Conservation (phyloP, 2,329 filamentous ascomycete genomes). For the Aspergillus transmontanensis region DNA sequence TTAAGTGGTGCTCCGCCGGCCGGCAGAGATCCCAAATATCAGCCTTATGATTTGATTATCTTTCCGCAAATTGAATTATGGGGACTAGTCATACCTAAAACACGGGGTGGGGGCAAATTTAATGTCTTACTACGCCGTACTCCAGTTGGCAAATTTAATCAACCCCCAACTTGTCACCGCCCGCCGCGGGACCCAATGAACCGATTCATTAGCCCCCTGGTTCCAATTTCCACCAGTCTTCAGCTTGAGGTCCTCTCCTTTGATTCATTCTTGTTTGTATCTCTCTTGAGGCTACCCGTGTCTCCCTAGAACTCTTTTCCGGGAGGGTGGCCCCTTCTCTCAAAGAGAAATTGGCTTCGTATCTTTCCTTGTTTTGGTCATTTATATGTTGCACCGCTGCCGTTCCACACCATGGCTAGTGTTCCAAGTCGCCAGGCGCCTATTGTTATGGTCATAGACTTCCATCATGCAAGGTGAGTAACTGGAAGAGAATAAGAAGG, state of each 20-base stretch:
- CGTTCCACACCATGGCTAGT: slow-evolving; percentile 30
- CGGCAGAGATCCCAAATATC: neutral
- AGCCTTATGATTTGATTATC: neutral
- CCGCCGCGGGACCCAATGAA: slow-evolving; percentile 17
- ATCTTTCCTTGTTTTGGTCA: slow-evolving; percentile 15
- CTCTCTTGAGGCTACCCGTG: slow-evolving; percentile 8
- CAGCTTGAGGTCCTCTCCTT: neutral
- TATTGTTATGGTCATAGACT: slow-evolving; percentile 78
- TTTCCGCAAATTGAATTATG: neutral
- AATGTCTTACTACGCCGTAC: neutral
- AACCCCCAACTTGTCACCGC: slow-evolving; percentile 20
- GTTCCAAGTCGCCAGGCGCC: slow-evolving; percentile 58
- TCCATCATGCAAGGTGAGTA: slow-evolving; percentile 70
- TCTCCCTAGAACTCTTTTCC: slow-evolving; percentile 9
- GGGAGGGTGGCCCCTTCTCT: slow-evolving; percentile 13
- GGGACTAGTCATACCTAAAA: neutral
- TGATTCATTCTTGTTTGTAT: slow-evolving; percentile 2
- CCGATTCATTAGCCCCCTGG: slow-evolving; percentile 6
- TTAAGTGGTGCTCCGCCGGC: neutral
- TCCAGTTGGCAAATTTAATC: slow-evolving; percentile 1
- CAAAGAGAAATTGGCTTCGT: slow-evolving; percentile 16
- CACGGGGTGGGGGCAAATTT: neutral
- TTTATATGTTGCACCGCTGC: slow-evolving; percentile 15
- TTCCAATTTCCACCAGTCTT: slow-evolving; percentile 11
- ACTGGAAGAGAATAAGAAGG: neutral